A percentile compares a stretch with the other conserved stretches of the same genome.
phyloP scores from a whole-genome alignment of 257 asterid genomes.

The Linderniella brevidens region DNA sequence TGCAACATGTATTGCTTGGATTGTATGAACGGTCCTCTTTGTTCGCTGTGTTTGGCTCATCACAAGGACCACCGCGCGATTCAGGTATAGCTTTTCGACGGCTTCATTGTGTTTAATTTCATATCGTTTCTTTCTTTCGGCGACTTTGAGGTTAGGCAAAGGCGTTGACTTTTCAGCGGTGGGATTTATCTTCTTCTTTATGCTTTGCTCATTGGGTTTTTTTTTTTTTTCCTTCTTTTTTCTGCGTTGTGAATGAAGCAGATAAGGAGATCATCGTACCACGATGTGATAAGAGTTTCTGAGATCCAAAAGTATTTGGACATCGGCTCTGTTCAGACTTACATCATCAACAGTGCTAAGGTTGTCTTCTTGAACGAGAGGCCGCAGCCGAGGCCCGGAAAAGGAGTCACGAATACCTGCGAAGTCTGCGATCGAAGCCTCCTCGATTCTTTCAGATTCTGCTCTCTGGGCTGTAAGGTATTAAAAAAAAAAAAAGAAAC shows the following conservation, averaged over 20 bases:
- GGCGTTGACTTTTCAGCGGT: not conserved
- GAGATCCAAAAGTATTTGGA: slow-evolving; percentile 49
- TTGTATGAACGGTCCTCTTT: slow-evolving; percentile 39
- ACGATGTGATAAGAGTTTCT: slow-evolving; percentile 47
- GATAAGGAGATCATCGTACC: slow-evolving; percentile 65
- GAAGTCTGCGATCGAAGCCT: slow-evolving; percentile 51
- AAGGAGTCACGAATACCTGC: slow-evolving; percentile 46
- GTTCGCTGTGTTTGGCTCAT: slow-evolving; percentile 30
- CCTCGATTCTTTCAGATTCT: slow-evolving; percentile 46
- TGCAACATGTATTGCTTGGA: slow-evolving; percentile 54
- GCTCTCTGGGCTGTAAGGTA: slow-evolving; percentile 73
- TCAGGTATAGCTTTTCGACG: slow-evolving; percentile 25
- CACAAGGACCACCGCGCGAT: slow-evolving; percentile 50
- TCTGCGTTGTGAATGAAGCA: slow-evolving; percentile 14
- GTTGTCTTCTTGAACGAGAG: slow-evolving; percentile 50
- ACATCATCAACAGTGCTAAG: slow-evolving; percentile 54
- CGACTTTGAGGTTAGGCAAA: no score
- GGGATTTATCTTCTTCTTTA: slow-evolving; percentile 10
- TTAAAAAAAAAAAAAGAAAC: not conserved
- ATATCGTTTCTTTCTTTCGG: slow-evolving; percentile 1
- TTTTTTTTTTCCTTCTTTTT: slow-evolving; percentile 5
- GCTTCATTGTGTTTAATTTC: slow-evolving; percentile 1
- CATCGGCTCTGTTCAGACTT: slow-evolving; percentile 43
- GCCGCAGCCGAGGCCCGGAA: slow-evolving; percentile 70
- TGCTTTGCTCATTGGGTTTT: no score